Base-by-base conservation (phyloP, 78 protist species). In the Chrysochromulina tobinii region DNA sequence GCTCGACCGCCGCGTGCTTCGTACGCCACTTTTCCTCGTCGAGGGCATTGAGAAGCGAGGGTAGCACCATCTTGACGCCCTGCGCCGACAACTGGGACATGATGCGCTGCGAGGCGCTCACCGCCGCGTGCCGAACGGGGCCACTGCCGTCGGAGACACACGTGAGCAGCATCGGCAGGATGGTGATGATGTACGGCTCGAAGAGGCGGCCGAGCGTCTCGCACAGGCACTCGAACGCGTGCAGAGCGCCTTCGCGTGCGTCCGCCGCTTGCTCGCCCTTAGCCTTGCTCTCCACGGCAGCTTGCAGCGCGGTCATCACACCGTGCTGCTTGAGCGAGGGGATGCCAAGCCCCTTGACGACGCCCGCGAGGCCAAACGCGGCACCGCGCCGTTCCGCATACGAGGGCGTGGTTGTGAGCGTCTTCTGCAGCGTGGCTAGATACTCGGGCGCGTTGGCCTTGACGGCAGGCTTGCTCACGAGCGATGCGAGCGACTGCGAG, bases 41-140 rank as follows among this genome's bases (percentile, higher is more conserved):
- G 53, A 97, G 92, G 1, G 95, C 94, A 55, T 87, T 54, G 20
- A 97, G 91, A 54, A 98, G 95, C 54, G 93, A 58, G 48, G 98
- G 98, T 84, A 97, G 86, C 18, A 96, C 96, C 58, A 96, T 93
- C 95, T 97, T 97, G 83, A 97, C 97, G 54, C 98, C 98, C 66
- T 94, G 98, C 51, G 79, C 51, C 18, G 79, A 69, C n/a, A 75
- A 58, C 50, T 14, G 14, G 18, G 58, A 7, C 58, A 75, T 51
- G 58, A 75, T 48, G 8, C 25, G 75, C 75, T 68, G 75, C 15
- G 53, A 14, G 12, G 92, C 84, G 4, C 75, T 21, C 17, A 57
- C 92, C 21, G 79, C 75, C 14, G 92, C 92, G 69, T 55, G 67
- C 12, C 92, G 92, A 73, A 89, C 92, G 87, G 54, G 59, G 59